phyloP scores from a whole-genome alignment of 2,329 filamentous ascomycete genomes.

The Colletotrichum theobromicola region DNA sequence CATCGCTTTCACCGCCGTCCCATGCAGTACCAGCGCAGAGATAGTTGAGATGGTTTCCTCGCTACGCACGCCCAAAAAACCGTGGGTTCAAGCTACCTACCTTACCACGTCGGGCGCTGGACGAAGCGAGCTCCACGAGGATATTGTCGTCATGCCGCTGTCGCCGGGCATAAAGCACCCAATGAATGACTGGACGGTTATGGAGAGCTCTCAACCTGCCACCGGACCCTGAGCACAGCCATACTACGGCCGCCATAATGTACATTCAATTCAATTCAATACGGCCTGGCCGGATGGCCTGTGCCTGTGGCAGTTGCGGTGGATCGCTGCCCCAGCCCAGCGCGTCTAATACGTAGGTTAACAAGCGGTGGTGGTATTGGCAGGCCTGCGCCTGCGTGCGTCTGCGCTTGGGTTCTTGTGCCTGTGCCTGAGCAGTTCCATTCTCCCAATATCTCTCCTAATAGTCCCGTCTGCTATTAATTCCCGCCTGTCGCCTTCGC shows the following conservation, averaged over 20 bases:
- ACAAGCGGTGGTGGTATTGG: neutral
- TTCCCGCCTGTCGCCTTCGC: constrained; percentile 1
- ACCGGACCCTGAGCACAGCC: constrained; percentile 7
- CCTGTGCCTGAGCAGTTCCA: neutral
- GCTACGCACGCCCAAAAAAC: neutral
- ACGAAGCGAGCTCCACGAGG: neutral
- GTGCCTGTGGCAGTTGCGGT: neutral
- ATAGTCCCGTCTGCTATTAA: constrained; percentile 5
- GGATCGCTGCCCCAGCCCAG: neutral
- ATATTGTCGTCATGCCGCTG: constrained; percentile 6
- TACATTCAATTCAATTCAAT: neutral
- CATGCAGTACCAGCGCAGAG: neutral
- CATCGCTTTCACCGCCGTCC: constrained; percentile 15
- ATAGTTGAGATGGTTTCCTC: neutral
- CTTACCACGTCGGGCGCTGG: neutral
- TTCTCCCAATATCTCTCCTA: constrained; percentile 2
- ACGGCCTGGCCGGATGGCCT: constrained; percentile 16
- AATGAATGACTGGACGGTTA: neutral
- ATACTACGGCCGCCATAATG: neutral
- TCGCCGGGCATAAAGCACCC: neutral
- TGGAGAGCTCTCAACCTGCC: constrained; percentile 4
- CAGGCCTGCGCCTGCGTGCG: neutral
- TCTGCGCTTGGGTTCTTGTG: constrained; percentile 2
- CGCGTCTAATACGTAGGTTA: neutral
- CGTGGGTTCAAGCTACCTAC: neutral